Evolutionary conservation across 139 green algal species (phyloP), one percentile per base, ranked within the genome.

Genomic region (Volvox africanus): DNA sequence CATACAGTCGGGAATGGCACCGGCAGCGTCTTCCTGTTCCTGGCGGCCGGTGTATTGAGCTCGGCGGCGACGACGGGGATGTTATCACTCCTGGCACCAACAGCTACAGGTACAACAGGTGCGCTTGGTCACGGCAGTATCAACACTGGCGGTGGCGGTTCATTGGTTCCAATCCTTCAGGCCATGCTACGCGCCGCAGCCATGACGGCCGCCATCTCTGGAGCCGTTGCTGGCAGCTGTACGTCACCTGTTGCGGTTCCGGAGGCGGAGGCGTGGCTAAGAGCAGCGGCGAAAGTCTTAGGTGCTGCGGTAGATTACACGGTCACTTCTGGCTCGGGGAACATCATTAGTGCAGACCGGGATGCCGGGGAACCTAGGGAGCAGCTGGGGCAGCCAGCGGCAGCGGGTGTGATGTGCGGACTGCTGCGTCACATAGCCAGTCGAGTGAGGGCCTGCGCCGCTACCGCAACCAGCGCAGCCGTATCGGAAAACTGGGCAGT

Each of bases 11-110:
- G 50, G 50, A 71, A 0, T 36, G 50, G 69, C 0, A 30, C 21
- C 11, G 86, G 73, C 73, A 90, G 86, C 44, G 86, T 90, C n/a
- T 83, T 90, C 30, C 19, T 90, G 71, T 13, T 36, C 21, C 86
- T 90, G 24, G 44, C 73, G n/a, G 44, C 86, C 12, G 86, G 61
- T 20, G 86, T 83, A 32, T 55, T 90, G 50, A 17, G 11, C 26
- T 77, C 73, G n/a, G 86, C 86, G 86, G 86, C 86, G 19, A 21
- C 19, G 11, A 30, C 26, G 19, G 86, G 86, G 12, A n/a, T 20
- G 20, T 75, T 90, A 44, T 16, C 69, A 11, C 85, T 73, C 17
- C 37, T 30, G 26, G 81, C 61, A 17, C 6, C 80, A 18, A 24
- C 26, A 14, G 50, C 24, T n/a, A 37, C 36, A 24, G 36, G 67